Evolutionary conservation across 169 alveolate species (phyloP).

Genomic region (Babesia ovata): DNA sequence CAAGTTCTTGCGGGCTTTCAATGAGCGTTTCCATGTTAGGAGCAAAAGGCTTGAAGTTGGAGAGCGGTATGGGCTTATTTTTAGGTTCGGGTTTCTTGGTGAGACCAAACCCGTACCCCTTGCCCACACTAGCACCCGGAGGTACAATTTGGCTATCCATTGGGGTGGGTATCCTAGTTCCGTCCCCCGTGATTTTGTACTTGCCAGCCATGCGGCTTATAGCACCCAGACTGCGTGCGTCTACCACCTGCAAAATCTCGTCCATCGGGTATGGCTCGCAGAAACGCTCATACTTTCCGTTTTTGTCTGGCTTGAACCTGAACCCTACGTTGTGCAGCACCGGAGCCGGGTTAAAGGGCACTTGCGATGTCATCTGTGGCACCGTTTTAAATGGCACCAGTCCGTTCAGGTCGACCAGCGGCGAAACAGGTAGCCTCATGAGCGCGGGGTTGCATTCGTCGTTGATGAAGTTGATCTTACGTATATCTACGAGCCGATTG

Average conservation of each 20-base stretch:
- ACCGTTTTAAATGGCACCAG: constrained; percentile 77
- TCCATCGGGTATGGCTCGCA: constrained; percentile 69
- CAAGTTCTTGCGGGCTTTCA: constrained; percentile 7
- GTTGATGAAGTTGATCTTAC: constrained; percentile 72
- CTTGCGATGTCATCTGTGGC: constrained; percentile 49
- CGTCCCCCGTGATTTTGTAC: constrained; percentile 61
- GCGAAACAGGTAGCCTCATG: constrained; percentile 76
- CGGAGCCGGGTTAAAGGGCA: constrained; percentile 68
- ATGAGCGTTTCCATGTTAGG: neutral
- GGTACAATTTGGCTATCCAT: constrained; percentile 57
- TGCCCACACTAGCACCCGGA: constrained; percentile 69
- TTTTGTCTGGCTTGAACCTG: constrained; percentile 48
- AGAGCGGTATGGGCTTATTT: constrained; percentile 45
- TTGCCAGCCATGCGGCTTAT: constrained; percentile 49
- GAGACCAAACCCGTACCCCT: constrained; percentile 62
- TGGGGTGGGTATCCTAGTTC: constrained; percentile 53
- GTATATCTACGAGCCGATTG: constrained; percentile 71
- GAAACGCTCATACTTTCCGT: constrained; percentile 56
- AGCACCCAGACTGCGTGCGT: constrained; percentile 65
- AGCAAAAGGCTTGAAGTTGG: constrained; percentile 30
- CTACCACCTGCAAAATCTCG: constrained; percentile 48
- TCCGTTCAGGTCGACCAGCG: constrained; percentile 68
- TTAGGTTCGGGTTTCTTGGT: constrained; percentile 46
- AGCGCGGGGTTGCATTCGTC: constrained; percentile 72
- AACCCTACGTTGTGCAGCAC: constrained; percentile 49